phyloP scores from a whole-genome alignment of 768 basidiomycete species.

The Pulveroboletus sp. region DNA sequence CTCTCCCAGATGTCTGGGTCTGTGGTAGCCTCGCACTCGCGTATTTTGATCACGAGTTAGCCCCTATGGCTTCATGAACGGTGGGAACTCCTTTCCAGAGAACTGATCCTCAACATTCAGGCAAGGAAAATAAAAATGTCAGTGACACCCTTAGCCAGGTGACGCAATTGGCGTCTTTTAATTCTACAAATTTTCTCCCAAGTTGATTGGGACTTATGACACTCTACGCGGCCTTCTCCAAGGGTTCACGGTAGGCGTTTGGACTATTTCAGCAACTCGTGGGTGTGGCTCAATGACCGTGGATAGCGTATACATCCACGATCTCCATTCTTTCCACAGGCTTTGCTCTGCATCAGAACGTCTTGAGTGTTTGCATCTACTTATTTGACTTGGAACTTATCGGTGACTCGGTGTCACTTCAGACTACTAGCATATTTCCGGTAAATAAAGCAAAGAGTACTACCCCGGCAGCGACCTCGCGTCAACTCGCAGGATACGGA shows the following conservation, averaged over 20 bases:
- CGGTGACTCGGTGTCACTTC: slow-evolving; percentile 39
- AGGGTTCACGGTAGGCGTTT: slow-evolving; percentile 39
- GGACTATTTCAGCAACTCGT: neutral
- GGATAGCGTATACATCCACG: slow-evolving; percentile 46
- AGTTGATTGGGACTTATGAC: slow-evolving; percentile 2
- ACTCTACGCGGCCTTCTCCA: slow-evolving; percentile 33
- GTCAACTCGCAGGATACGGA: too few species aligned
- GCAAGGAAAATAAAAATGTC: slow-evolving; percentile 42
- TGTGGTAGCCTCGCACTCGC: too few species aligned
- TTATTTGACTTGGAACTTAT: slow-evolving; percentile 42
- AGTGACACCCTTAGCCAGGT: slow-evolving; percentile 42
- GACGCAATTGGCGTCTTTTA: slow-evolving; percentile 22
- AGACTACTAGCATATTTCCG: slow-evolving; percentile 47
- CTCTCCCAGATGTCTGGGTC: too few species aligned
- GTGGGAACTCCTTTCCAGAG: too few species aligned
- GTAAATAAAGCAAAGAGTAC: slow-evolving; percentile 19
- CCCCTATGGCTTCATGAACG: too few species aligned
- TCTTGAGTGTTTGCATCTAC: neutral
- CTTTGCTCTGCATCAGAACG: slow-evolving; percentile 36
- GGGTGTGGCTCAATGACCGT: neutral
- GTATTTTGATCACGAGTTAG: too few species aligned
- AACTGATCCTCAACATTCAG: slow-evolving; percentile 22
- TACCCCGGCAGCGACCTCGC: too few species aligned
- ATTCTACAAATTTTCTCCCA: neutral
- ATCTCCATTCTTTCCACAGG: slow-evolving; percentile 42